These are phyloP conservation scores for Litchi chinensis DNA, from an alignment of 345 rosid species.

Conservation along the genomic window DNA sequence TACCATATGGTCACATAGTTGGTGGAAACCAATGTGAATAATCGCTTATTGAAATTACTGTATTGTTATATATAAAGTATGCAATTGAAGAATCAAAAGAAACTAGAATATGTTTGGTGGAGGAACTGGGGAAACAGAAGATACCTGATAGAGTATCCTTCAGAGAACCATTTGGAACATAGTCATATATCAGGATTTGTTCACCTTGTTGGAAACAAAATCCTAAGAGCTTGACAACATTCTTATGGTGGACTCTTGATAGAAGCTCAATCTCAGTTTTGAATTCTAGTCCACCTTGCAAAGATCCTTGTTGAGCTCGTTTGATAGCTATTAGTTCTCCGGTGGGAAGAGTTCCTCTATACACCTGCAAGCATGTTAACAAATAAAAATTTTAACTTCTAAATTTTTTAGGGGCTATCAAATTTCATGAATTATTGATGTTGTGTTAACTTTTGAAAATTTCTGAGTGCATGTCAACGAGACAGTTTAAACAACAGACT, in stretches of 20 bases:
- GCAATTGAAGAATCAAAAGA: too few species aligned
- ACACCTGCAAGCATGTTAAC: conserved; percentile 49
- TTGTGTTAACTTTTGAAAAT: background rate
- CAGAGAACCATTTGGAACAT: conserved; percentile 62
- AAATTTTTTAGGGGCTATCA: background rate
- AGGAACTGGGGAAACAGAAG: background rate
- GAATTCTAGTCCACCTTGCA: conserved; percentile 73
- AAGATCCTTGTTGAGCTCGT: conserved; percentile 75
- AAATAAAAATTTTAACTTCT: background rate
- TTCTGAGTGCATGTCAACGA: background rate
- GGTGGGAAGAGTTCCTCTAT: conserved; percentile 56
- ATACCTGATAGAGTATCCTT: conserved; percentile 68
- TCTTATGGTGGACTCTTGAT: conserved; percentile 78
- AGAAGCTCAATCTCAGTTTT: conserved; percentile 84
- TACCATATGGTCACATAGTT: background rate
- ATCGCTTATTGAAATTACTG: background rate
- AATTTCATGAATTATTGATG: background rate
- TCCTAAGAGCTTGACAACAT: conserved; percentile 22
- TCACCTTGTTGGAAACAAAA: conserved; percentile 22
- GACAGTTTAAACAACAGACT: background rate
- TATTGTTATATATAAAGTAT: background rate
- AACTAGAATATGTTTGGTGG: too few species aligned
- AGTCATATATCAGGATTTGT: conserved; percentile 76
- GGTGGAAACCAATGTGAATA: background rate
- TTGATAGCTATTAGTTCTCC: conserved; percentile 67